A percentile compares a stretch with the other conserved stretches of the same genome.
Conservation (phyloP, 2,329 filamentous ascomycete species). For the Sarocladium strictum region DNA sequence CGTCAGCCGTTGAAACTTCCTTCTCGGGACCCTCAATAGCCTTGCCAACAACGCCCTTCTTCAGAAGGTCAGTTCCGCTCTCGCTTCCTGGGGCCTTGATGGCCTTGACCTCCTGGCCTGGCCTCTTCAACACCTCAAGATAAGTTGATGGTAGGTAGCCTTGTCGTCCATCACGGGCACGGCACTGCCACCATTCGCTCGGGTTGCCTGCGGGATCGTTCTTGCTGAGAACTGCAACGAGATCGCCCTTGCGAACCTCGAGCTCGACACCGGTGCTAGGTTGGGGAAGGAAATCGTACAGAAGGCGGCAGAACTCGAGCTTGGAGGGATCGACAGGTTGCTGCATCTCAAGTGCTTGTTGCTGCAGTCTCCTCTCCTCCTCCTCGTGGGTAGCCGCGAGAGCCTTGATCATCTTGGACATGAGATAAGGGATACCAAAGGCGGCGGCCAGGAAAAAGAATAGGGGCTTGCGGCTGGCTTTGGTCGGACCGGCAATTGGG, state of each 20-base stretch:
- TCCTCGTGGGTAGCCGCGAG: constrained; percentile 81
- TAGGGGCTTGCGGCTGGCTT: constrained; percentile 89
- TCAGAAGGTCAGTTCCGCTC: constrained; percentile 43
- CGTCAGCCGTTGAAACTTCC: constrained; percentile 46
- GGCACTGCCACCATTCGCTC: constrained; percentile 96
- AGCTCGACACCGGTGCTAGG: constrained; percentile 70
- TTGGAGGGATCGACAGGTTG: constrained; percentile 75
- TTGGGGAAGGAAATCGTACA: constrained; percentile 91
- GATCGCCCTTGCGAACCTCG: constrained; percentile 87
- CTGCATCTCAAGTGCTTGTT: constrained; percentile 44
- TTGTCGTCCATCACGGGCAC: constrained; percentile 80
- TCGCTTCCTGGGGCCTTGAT: constrained; percentile 45
- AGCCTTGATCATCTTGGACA: constrained; percentile 89
- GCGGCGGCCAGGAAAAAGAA: constrained; percentile 93
- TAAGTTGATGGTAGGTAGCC: constrained; percentile 92
- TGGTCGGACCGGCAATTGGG: constrained; percentile 49
- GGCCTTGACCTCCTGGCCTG: constrained; percentile 43
- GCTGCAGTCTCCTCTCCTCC: constrained; percentile 56
- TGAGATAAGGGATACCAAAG: constrained; percentile 91
- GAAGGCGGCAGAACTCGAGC: constrained; percentile 90
- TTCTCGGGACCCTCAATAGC: constrained; percentile 36
- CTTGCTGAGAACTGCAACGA: constrained; percentile 90
- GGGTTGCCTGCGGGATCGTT: constrained; percentile 86
- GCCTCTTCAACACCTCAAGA: constrained; percentile 64
- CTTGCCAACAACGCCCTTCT: constrained; percentile 26